These are phyloP conservation scores for Backusella liffmaniae DNA, from an alignment of 192 early-diverging fungal genomes.

Conservation along the genomic window DNA sequence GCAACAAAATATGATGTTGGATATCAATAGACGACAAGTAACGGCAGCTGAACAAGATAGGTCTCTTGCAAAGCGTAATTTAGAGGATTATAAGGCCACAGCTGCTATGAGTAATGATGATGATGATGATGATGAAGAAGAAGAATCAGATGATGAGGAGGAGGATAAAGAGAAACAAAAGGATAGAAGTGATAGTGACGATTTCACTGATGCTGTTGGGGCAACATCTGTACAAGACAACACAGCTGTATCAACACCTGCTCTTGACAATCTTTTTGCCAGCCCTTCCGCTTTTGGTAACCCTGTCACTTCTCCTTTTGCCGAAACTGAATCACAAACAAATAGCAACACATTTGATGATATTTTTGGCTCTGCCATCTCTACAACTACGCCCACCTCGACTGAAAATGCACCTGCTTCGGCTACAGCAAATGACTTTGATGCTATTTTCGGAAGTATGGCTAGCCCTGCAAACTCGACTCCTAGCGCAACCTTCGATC, in stretches of 20 bases:
- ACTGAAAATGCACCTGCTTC: not conserved
- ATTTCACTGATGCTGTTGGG: not conserved
- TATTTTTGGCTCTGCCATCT: conserved; percentile 11
- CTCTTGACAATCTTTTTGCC: conserved; percentile 17
- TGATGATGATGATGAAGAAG: not conserved
- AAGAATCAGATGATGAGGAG: not conserved
- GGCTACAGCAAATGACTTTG: not conserved
- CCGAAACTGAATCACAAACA: not conserved
- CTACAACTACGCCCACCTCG: not conserved
- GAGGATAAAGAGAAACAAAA: not conserved
- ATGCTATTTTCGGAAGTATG: conserved; percentile 4
- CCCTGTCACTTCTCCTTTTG: conserved; percentile 10
- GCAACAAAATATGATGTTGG: conserved; percentile 57
- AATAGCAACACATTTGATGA: conserved; percentile 12
- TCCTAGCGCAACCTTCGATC: not conserved
- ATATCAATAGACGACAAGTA: conserved; percentile 65
- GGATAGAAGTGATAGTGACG: not conserved
- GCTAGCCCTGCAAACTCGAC: not conserved
- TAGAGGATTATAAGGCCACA: conserved; percentile 39
- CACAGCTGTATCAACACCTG: not conserved
- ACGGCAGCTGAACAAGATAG: conserved; percentile 60
- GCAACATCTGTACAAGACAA: not conserved
- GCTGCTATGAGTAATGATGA: conserved; percentile 9
- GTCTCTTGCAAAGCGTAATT: conserved; percentile 54
- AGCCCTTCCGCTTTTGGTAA: not conserved